Base-by-base conservation (phyloP, 208 protist species). In the Acanthamoeba lugdunensis region DNA sequence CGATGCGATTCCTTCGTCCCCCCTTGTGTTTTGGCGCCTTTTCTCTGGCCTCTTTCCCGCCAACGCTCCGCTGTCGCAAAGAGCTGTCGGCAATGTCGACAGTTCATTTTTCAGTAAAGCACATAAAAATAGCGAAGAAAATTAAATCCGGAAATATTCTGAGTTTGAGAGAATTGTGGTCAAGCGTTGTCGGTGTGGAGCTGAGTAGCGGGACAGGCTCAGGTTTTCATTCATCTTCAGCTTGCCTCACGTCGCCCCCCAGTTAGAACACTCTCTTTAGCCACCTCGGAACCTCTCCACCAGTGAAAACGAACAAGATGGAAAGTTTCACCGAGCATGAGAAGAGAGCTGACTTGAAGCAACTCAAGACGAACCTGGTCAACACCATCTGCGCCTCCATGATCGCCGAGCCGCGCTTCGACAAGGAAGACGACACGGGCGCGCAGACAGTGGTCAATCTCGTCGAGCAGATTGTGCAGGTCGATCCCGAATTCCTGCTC, bases 401-500 rank as follows among this genome's bases (percentile, higher is more conserved):
- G 90, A 93, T 93, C 28, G 48, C 33, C 75, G 90, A 93, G n/a
- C 90, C 90, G 11, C 65, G 90, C 21, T 93, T 69, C 41, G 25
- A 90, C 85, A 30, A 33, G 18, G n/a, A 33, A 30, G 37, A 67
- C 28, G 23, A 25, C 33, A 33, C 58, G 1, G 90, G n/a, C 48
- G 61, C 52, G 1, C 30, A 93, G 71, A 6, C n/a, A 2, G 71
- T 41, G 13, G 28, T 93, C 41, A 25, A 93, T 16, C 90, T 93
- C 4, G 50, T 93, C 50, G 71, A 52, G 69, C 54, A 94, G 50
- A 71, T 94, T 23, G 92, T 58, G 7, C 79, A 69, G 48, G 37
- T 52, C n/a, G 92, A 94, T 77, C 81, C 81, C 45, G 92, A 94
- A 33, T 94, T 94, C 79, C 21, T 94, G 25, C 58, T 63, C n/a